Percentiles rank a stretch among this genome's conserved stretches.
Conservation (phyloP, 768 basidiomycete species). For the Hericium alpestre region DNA sequence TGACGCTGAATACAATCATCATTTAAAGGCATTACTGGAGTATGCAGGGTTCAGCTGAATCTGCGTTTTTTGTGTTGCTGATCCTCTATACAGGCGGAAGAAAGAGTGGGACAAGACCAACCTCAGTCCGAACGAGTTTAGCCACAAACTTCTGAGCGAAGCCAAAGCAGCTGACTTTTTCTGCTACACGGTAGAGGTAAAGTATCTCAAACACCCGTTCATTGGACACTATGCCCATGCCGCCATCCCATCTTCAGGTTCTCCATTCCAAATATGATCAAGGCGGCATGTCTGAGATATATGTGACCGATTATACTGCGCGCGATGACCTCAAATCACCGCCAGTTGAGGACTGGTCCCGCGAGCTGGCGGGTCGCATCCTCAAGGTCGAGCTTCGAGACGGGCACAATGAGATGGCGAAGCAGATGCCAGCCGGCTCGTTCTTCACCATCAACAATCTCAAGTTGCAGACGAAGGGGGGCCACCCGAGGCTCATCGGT, state of each 20-base stretch:
- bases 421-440: slow-evolving; percentile 3
- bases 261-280: slow-evolving; percentile 7
- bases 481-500: slow-evolving; percentile 3
- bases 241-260: neutral
- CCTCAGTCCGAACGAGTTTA: slow-evolving; percentile 9
- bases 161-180: slow-evolving; percentile 6
- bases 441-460: slow-evolving; percentile 11
- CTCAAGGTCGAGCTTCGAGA: slow-evolving; percentile 9
- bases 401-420: slow-evolving; percentile 9
- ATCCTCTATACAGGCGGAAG: slow-evolving; percentile 6
- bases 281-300: slow-evolving; percentile 3
- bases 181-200: slow-evolving; percentile 13
- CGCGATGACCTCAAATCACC: slow-evolving; percentile 7
- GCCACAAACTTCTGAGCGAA: slow-evolving; percentile 8
- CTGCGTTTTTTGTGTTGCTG: too few species aligned
- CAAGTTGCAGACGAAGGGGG: slow-evolving; percentile 4
- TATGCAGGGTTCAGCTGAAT: neutral
- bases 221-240: neutral
- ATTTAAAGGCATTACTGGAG: slow-evolving; percentile 7
- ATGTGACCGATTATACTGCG: slow-evolving; percentile 11
- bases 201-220: neutral
- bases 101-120: slow-evolving; percentile 12
- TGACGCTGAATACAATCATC: slow-evolving; percentile 1
- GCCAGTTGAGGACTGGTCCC: slow-evolving; percentile 3
- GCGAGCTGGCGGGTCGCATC: neutral